Base-by-base conservation (phyloP, 805 yeast genomes). In the Metschnikowia colocasiae region DNA sequence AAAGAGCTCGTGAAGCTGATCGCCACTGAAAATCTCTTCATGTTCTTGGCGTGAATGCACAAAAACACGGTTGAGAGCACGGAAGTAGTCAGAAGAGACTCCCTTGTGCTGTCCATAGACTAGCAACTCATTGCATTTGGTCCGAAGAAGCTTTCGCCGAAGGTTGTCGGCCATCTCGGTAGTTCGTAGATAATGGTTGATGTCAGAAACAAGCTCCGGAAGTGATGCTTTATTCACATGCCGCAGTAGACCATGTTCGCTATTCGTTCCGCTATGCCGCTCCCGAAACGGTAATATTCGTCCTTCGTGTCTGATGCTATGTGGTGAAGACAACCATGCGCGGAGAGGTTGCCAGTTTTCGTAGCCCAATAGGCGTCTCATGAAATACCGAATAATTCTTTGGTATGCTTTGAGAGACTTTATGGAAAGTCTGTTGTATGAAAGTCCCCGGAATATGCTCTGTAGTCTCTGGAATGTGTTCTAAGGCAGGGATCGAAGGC, bases 141-240 rank as follows among this genome's bases (percentile, higher is more conserved):
- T 45, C 6, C 46, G 49, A 30, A 66, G 45, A 13, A 63, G 53
- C 36, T 47, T 47, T 10, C 45, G 43, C 16, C 64, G 55, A 12
- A 57, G 47, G 3, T 50, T 55, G 10, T 27, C 33, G 3, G 67
- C 59, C 16, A 63, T 52, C 22, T 65, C 70, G 6, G 59, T 53
- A 6, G 66, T 56, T 37, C 63, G 60, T 23, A 62, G 51, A 35
- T 58, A 63, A 48, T 63, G 67, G 48, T 58, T 60, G 45, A 65
- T 43, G 23, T 56, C 59, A 2, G 43, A 38, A 4, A 38, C 18
- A n/a, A 23, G 32, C 16, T 38, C 43, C 8, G 23, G 42, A 6
- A 39, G 42, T 12, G 42, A 27, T n/a, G 20, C n/a, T 15, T 16
- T 13, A 18, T 19, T 15, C n/a, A 39, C 32, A 22, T 29, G 33